Evolutionary conservation across 2,329 filamentous ascomycete species (phyloP).

Genomic region (Dryadomyces quercivorus): DNA sequence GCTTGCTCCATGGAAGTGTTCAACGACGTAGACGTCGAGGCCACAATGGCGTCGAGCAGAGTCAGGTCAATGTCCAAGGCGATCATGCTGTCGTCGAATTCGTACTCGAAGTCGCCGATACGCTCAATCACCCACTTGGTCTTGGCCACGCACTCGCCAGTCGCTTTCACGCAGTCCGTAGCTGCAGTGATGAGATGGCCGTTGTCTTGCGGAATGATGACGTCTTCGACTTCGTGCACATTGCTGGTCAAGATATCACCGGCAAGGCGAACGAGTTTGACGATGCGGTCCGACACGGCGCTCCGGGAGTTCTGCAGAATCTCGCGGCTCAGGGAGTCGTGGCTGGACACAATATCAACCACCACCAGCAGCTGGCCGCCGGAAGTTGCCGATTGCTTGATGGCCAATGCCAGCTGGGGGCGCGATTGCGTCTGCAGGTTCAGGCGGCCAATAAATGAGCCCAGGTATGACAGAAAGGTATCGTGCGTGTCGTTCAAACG

Average conservation of each 20-base stretch:
- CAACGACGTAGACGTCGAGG: not conserved
- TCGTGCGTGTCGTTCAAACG: slow-evolving; percentile 72
- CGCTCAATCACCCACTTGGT: slow-evolving; percentile 75
- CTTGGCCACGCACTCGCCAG: slow-evolving; percentile 83
- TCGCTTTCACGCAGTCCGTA: slow-evolving; percentile 77
- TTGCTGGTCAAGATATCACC: slow-evolving; percentile 63
- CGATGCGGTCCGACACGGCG: slow-evolving; percentile 68
- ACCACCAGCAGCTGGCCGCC: slow-evolving; percentile 69
- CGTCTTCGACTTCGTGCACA: slow-evolving; percentile 58
- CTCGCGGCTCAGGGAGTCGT: slow-evolving; percentile 56
- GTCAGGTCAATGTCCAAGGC: slow-evolving; percentile 46
- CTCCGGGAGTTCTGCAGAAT: slow-evolving; percentile 57
- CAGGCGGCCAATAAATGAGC: slow-evolving; percentile 80
- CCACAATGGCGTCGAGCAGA: slow-evolving; percentile 26
- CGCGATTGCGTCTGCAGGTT: slow-evolving; percentile 89
- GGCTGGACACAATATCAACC: slow-evolving; percentile 69
- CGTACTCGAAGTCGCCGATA: slow-evolving; percentile 84
- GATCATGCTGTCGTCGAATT: slow-evolving; percentile 43
- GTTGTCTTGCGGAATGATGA: slow-evolving; percentile 72
- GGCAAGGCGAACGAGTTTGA: slow-evolving; percentile 68
- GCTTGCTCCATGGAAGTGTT: too few relatives aligned
- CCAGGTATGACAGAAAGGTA: slow-evolving; percentile 77
- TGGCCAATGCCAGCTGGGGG: slow-evolving; percentile 68
- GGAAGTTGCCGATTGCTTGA: slow-evolving; percentile 71
- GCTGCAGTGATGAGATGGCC: slow-evolving; percentile 64